Conservation (phyloP, 2,329 filamentous ascomycete genomes). For the Rutstroemia sydowiana region DNA sequence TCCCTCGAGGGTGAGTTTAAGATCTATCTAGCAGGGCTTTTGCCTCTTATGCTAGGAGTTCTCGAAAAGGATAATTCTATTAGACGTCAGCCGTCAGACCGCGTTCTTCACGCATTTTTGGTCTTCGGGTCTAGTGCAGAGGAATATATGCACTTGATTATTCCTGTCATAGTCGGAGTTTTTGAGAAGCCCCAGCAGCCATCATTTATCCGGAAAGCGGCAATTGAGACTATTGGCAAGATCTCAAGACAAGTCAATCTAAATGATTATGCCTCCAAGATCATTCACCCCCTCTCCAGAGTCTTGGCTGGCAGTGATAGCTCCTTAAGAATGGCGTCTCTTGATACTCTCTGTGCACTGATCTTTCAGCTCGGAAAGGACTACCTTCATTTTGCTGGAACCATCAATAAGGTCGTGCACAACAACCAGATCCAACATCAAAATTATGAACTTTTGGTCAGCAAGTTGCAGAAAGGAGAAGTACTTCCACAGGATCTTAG, state of each 20-base stretch:
- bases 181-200: conserved; percentile 87
- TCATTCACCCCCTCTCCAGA: conserved; percentile 86
- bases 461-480: conserved; percentile 90
- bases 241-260: conserved; percentile 95
- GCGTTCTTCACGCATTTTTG: conserved; percentile 87
- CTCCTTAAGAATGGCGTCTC: conserved; percentile 67
- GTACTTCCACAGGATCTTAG: conserved; percentile 91
- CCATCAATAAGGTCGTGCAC: conserved; percentile 80
- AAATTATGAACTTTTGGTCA: conserved; percentile 87
- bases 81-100: conserved; percentile 76
- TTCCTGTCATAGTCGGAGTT: conserved; percentile 87
- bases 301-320: conserved; percentile 69
- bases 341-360: conserved; percentile 90
- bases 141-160: conserved; percentile 98
- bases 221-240: conserved; percentile 91
- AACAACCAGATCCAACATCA: conserved; percentile 76
- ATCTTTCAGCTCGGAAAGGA: conserved; percentile 95
- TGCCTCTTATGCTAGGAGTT: conserved; percentile 90
- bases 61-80: conserved; percentile 76
- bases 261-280: conserved; percentile 92
- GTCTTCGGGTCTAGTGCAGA: conserved; percentile 94
- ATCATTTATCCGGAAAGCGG: conserved; percentile 69
- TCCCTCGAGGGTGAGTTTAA: conserved; percentile 98
- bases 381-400: conserved; percentile 88
- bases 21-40: conserved; percentile 79